Evolutionary conservation across 1,284 basidiomycete species (phyloP), one percentile per base, ranked within the genome.

Genomic region (Coriolopsis trogii): DNA sequence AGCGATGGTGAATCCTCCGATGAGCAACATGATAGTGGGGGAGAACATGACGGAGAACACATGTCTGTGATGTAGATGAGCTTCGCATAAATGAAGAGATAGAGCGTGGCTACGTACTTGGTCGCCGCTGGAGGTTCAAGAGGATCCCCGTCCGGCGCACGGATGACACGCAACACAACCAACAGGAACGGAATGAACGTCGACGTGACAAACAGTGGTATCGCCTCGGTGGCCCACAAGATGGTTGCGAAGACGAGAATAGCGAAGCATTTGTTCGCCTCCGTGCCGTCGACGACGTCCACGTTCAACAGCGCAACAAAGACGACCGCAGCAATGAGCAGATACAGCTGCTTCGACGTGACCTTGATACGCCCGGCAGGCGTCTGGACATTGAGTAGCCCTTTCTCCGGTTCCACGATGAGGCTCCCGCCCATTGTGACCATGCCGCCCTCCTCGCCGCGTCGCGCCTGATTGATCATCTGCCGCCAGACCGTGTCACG

Each of bases 1-100:
- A 0, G 97, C 95, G 58, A 99, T 95, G 2, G 97, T 99, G 75
- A 99, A 98, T n/a, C 97, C 97, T 26, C 93, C 92, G 51, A 95
- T 93, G 45, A 97, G 85, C 24, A 97, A 88, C 91, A 97, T 93
- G 74, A 98, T 96, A 6, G 95, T 93, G n/a, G 93, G 87, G 4
- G 89, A 85, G 72, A 93, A 89, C 87, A 92, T 91, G 36, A 80
- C 74, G 0, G 87, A 87, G 67, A 91, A 91, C 31, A 91, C 74
- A 62, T 77, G 88, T 70, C 89, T 91, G 61, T 42, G 18, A 46
- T 38, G 28, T 49, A 15, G 46, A 34, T 43, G 49, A 21, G 29
- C 34, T 33, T 9, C 6, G 6, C 39, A 33, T 20, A 42, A n/a
- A 21, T 25, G 13, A 21, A 43, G 55, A 28, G 29, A 31, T 10